Evolutionary conservation across 1,284 basidiomycete genomes (phyloP).

Genomic region (Malassezia furfur): DNA sequence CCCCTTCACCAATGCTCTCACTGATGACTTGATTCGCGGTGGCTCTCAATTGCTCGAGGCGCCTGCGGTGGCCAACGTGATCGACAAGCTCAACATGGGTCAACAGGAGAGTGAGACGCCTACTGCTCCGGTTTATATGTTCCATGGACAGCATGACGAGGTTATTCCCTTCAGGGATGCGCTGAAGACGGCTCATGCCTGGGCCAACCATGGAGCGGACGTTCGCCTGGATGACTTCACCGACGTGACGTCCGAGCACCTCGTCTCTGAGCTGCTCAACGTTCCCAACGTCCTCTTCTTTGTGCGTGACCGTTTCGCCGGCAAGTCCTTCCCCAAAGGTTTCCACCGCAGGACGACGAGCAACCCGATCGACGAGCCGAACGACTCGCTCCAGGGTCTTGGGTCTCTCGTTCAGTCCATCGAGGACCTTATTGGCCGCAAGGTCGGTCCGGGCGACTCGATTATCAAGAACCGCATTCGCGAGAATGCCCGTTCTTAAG

Average conservation of each 20-base stretch:
- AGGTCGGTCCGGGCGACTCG: background rate
- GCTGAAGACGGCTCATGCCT: background rate
- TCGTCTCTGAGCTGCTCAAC: conserved; percentile 21
- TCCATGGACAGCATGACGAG: conserved; percentile 32
- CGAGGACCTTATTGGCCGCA: background rate
- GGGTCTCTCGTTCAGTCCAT: background rate
- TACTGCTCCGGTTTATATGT: conserved; percentile 27
- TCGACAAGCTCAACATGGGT: conserved; percentile 1
- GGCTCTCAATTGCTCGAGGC: background rate
- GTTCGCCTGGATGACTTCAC: background rate
- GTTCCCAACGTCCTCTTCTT: conserved; percentile 21
- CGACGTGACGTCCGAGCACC: conserved; percentile 21
- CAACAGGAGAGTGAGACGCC: conserved; percentile 6
- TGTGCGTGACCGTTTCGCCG: conserved; percentile 21
- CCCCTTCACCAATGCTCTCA: background rate
- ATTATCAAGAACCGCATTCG: background rate
- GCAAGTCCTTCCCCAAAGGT: conserved; percentile 8
- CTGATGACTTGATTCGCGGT: background rate
- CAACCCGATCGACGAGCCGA: background rate
- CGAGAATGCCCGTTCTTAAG: background rate
- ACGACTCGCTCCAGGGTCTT: background rate
- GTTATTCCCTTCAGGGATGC: conserved; percentile 27
- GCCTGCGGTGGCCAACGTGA: background rate
- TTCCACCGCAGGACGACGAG: background rate
- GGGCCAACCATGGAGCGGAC: conserved; percentile 4